Percentiles rank a stretch among this genome's conserved stretches.
Conservation (phyloP, 768 basidiomycete species). For the Tubosaeta brunneosetosa region DNA sequence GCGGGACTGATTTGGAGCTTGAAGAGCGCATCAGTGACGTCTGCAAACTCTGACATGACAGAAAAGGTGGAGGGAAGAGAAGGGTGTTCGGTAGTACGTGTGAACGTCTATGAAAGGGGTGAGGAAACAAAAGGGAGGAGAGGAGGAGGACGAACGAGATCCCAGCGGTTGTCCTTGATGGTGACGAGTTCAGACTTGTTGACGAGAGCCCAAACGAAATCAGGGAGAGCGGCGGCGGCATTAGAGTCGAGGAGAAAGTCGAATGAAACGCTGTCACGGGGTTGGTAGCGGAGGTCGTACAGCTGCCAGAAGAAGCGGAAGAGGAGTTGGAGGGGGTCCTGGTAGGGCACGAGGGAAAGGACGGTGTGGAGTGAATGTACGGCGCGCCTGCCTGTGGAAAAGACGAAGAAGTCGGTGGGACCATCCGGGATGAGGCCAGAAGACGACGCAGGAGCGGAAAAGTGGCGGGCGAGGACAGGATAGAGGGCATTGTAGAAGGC, state of each 20-base stretch:
- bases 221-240: slow-evolving; percentile 40
- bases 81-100: slow-evolving; percentile 66
- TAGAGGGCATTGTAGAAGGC: slow-evolving; percentile 62
- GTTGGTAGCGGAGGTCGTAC: slow-evolving; percentile 70
- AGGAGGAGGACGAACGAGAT: slow-evolving; percentile 58
- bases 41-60: slow-evolving; percentile 87
- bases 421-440: slow-evolving; percentile 62
- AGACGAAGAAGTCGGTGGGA: slow-evolving; percentile 75
- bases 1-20: slow-evolving; percentile 41
- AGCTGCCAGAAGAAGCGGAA: slow-evolving; percentile 61
- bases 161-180: slow-evolving; percentile 76
- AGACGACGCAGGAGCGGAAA: slow-evolving; percentile 57
- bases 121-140: not conserved
- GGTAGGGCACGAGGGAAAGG: slow-evolving; percentile 73
- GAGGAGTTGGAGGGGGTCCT: slow-evolving; percentile 68
- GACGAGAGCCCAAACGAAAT: slow-evolving; percentile 82
- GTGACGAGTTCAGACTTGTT: slow-evolving; percentile 71
- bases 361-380: slow-evolving; percentile 75
- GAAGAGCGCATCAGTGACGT: slow-evolving; percentile 74
- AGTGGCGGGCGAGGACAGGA: slow-evolving; percentile 62
- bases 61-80: slow-evolving; percentile 57
- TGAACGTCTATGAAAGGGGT: slow-evolving; percentile 60
- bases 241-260: slow-evolving; percentile 67
- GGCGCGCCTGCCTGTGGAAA: slow-evolving; percentile 81
- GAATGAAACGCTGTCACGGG: slow-evolving; percentile 65